phyloP scores from a whole-genome alignment of 306 rosid species.

The Vachellia collinsii region DNA sequence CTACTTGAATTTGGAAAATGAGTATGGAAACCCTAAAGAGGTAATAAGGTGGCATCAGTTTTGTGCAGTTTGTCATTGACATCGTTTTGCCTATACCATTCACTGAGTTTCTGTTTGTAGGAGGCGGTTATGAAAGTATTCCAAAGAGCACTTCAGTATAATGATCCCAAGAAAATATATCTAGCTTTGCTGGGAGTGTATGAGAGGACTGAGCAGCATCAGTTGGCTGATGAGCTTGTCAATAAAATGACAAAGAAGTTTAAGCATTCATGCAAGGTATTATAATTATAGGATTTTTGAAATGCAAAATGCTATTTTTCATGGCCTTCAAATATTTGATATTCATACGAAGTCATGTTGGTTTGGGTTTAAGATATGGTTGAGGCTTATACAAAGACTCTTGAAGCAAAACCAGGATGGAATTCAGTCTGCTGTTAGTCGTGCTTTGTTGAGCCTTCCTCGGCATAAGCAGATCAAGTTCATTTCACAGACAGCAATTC shows the following conservation, averaged over 20 bases:
- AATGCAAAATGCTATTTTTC: conserved; percentile 7
- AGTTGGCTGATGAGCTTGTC: conserved; percentile 74
- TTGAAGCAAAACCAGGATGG: conserved; percentile 67
- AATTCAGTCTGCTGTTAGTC: conserved; percentile 54
- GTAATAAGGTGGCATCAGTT: conserved; percentile 40
- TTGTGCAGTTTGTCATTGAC: conserved; percentile 15
- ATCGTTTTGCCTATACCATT: conserved; percentile 29
- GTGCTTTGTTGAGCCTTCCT: conserved; percentile 76
- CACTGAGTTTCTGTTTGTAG: conserved; percentile 45
- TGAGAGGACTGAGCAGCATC: conserved; percentile 78
- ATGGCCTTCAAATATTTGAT: conserved; percentile 1
- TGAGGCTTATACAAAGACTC: conserved; percentile 66
- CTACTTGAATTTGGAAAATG: conserved; percentile 86
- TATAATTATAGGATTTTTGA: conserved; percentile 24
- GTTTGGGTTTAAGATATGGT: conserved; percentile 72
- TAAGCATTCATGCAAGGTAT: conserved; percentile 94
- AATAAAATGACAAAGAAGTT: conserved; percentile 82
- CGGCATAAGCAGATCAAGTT: conserved; percentile 76
- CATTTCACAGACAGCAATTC: conserved; percentile 85
- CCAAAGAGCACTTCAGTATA: conserved; percentile 76
- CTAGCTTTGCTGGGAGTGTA: conserved; percentile 84
- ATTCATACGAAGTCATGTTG: background rate
- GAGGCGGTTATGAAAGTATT: conserved; percentile 82
- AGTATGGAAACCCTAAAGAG: conserved; percentile 86
- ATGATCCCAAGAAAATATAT: conserved; percentile 79